Evolutionary conservation across 2,329 filamentous ascomycete species (phyloP).

Genomic region (Aspergillus bombycis): DNA sequence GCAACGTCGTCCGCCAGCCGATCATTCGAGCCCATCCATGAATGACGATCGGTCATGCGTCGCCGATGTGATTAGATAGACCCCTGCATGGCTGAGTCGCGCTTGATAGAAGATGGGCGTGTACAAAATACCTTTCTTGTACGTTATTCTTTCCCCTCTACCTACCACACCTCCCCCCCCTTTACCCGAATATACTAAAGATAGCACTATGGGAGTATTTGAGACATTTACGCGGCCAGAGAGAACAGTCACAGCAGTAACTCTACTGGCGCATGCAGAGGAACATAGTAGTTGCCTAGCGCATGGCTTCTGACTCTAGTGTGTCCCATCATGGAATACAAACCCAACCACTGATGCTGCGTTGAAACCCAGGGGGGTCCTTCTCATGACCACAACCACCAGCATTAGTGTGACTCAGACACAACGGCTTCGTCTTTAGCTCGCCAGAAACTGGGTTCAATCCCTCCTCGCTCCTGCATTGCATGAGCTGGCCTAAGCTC

Average conservation of each 20-base stretch:
- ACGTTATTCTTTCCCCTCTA: neutral
- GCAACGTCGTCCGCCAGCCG: slow-evolving; percentile 10
- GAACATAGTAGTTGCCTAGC: neutral
- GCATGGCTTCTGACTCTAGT: neutral
- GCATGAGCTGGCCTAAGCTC: slow-evolving; percentile 3
- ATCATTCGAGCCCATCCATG: slow-evolving; percentile 10
- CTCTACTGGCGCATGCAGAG: neutral
- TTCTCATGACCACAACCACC: neutral
- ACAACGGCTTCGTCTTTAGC: neutral
- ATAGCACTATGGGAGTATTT: neutral
- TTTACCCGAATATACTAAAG: neutral
- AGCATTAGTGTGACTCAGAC: neutral
- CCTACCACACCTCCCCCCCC: neutral
- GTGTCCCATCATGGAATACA: neutral
- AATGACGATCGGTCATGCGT: slow-evolving; percentile 11
- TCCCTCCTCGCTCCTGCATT: neutral
- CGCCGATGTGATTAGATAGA: neutral
- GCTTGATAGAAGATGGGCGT: neutral
- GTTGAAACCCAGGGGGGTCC: neutral
- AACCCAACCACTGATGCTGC: neutral
- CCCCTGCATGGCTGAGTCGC: slow-evolving; percentile 5
- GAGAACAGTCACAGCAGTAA: neutral
- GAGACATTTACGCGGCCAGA: neutral
- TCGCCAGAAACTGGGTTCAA: neutral
- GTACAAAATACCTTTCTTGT: neutral